Conservation (phyloP, 352 stramenopile genomes). For the Globisporangium nodosum region DNA sequence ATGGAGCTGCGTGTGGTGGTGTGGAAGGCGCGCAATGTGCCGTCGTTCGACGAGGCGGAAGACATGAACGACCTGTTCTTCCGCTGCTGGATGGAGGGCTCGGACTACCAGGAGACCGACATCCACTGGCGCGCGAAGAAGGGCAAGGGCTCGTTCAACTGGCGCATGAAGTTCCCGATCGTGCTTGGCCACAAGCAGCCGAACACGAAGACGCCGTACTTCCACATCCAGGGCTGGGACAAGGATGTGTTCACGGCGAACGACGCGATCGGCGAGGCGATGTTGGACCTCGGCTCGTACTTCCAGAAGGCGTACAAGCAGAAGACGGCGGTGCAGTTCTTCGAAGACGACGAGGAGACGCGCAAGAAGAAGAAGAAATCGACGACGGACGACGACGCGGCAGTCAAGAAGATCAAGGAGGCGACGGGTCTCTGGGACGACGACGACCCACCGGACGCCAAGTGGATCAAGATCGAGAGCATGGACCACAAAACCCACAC, state of each 20-base stretch:
- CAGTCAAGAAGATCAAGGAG: slow-evolving; percentile 81
- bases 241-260: slow-evolving; percentile 91
- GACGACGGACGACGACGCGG: slow-evolving; percentile 60
- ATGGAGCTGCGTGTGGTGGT: slow-evolving; percentile 92
- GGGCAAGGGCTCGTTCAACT: slow-evolving; percentile 93
- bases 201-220: slow-evolving; percentile 90
- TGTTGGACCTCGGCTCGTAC: slow-evolving; percentile 63
- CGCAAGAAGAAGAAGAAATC: slow-evolving; percentile 78
- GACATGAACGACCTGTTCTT: slow-evolving; percentile 94
- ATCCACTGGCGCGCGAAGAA: slow-evolving; percentile 94
- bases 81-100: slow-evolving; percentile 84
- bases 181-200: slow-evolving; percentile 78
- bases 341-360: slow-evolving; percentile 74
- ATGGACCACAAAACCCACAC: slow-evolving; percentile 78
- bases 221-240: slow-evolving; percentile 93
- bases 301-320: slow-evolving; percentile 81
- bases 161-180: slow-evolving; percentile 92
- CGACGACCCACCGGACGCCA: slow-evolving; percentile 69
- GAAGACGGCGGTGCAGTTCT: slow-evolving; percentile 74
- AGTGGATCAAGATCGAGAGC: slow-evolving; percentile 81
- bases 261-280: slow-evolving; percentile 88
- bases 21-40: slow-evolving; percentile 90
- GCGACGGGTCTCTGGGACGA: slow-evolving; percentile 83
- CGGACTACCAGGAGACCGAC: slow-evolving; percentile 84
- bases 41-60: slow-evolving; percentile 77